Evolutionary conservation across 805 yeast species (phyloP).

Genomic region (Saccharomycopsis babjevae): DNA sequence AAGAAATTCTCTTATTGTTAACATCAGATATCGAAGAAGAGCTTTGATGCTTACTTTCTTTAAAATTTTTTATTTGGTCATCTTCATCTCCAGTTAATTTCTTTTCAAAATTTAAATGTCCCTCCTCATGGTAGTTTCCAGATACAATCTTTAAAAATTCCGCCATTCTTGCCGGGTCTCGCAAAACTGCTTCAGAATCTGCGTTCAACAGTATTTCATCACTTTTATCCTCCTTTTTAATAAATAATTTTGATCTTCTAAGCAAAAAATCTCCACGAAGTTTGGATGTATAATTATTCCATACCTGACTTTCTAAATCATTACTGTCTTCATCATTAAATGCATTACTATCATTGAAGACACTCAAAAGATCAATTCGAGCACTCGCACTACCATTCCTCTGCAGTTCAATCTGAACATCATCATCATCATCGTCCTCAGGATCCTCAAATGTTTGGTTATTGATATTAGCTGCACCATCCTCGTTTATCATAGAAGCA

Average conservation of each 20-base stretch:
- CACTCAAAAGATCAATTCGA: background rate
- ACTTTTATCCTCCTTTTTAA: slow-evolving; percentile 3
- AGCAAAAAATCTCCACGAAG: slow-evolving; percentile 67
- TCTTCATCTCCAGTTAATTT: slow-evolving; percentile 27
- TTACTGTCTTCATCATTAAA: slow-evolving; percentile 49
- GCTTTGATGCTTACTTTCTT: background rate
- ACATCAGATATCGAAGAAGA: background rate
- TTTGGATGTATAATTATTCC: slow-evolving; percentile 78
- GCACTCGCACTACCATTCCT: background rate
- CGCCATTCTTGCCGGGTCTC: slow-evolving; percentile 61
- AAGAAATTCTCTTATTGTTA: background rate
- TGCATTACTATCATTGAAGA: slow-evolving; percentile 21
- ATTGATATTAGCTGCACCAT: background rate
- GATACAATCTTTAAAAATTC: slow-evolving; percentile 31
- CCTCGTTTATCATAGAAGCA: background rate
- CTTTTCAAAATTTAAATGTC: slow-evolving; percentile 18
- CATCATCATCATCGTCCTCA: background rate
- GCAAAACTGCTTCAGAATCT: slow-evolving; percentile 58
- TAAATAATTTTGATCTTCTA: slow-evolving; percentile 55
- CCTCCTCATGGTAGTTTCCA: slow-evolving; percentile 22
- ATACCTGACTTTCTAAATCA: slow-evolving; percentile 69
- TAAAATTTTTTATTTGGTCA: slow-evolving; percentile 8
- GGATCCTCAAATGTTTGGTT: background rate
- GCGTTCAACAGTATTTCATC: slow-evolving; percentile 46
- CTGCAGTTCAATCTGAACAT: background rate